Evolutionary conservation across 1,284 basidiomycete genomes (phyloP), one percentile per base, ranked within the genome.

Genomic region (Leccinum laetum): DNA sequence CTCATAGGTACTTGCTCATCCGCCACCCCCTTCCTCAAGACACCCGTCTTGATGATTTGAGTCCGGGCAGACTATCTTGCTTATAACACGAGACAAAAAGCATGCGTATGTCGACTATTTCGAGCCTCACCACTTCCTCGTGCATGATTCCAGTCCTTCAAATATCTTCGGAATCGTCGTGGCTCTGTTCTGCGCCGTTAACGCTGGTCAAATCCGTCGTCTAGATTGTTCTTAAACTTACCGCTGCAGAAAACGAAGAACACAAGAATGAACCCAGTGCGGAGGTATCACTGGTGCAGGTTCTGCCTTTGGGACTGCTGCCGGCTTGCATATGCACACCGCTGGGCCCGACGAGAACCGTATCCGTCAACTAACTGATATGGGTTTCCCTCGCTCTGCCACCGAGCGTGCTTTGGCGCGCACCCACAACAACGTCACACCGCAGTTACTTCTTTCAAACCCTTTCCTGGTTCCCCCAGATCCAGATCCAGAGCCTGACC

Each of bases 361-460:
- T 35, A 87, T 98, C 58, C 85, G 87, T 60, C 91, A 95, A 71
- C 82, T 99, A 60, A 90, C 89, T 16, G 97, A 99, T 70, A 99
- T 99, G 98, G 98, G 98, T 60, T 99, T 99, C 80, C 88, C 93
- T 29, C 87, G 94, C 9, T 86, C 86, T 52, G 93, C 94, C 4
- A 93, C 93, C 1, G 91, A 94, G 72, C 86, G 89, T 63, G 97
- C 97, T 4, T 81, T 99, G 21, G 77, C 85, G 21, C 91, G 96
- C 24, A 90, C 91, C 14, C 87, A 92, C 67, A 99, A 99, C 79
- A 98, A 98, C 71, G 83, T 98, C 70, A 90, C 84, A 32, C 29
- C 46, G 89, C 92, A 6, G 98, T 98, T 2, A 92, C 97, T 99
- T 1, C 82, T 99, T 24, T 86, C 86, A 2, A 90, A 95, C 72